Evolutionary conservation across 306 rosid species (phyloP).

Genomic region (Echinosophora koreensis): DNA sequence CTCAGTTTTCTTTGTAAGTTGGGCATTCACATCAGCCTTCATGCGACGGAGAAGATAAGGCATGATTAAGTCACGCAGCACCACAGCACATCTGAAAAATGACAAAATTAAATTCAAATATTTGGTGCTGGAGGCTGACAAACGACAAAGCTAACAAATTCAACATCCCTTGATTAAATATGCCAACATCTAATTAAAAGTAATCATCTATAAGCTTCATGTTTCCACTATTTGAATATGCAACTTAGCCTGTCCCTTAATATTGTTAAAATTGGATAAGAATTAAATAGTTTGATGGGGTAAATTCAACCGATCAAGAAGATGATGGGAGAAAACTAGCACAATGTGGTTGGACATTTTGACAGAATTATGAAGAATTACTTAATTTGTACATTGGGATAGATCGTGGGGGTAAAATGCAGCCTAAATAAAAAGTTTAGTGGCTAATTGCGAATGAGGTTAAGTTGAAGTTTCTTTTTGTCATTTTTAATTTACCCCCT

Average conservation of each 20-base stretch:
- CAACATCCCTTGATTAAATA: constrained; percentile 16
- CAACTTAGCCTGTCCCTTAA: not conserved
- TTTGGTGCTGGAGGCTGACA: constrained; percentile 17
- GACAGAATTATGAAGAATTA: not conserved
- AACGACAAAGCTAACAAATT: constrained; percentile 2
- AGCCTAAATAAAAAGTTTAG: not conserved
- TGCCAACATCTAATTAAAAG: constrained; percentile 37
- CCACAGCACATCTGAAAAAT: constrained; percentile 90
- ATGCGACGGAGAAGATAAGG: constrained; percentile 97
- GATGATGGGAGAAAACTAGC: constrained; percentile 11
- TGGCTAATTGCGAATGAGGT: constrained; percentile 1
- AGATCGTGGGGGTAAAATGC: not conserved
- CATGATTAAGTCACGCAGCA: constrained; percentile 94
- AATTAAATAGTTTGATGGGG: not conserved
- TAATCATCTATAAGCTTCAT: constrained; percentile 17
- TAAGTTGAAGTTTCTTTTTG: constrained; percentile 1
- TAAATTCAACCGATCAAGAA: constrained; percentile 14
- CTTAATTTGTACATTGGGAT: constrained; percentile 19
- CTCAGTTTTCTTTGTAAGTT: constrained; percentile 95
- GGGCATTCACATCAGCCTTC: constrained; percentile 97
- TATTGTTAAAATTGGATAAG: not conserved
- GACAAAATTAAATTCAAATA: constrained; percentile 40
- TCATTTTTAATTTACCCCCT: not conserved
- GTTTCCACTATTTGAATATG: constrained; percentile 20
- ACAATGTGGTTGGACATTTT: constrained; percentile 26